phyloP scores from a whole-genome alignment of 164 flowering plant genomes.

The Magnolia kwangsiensis region DNA sequence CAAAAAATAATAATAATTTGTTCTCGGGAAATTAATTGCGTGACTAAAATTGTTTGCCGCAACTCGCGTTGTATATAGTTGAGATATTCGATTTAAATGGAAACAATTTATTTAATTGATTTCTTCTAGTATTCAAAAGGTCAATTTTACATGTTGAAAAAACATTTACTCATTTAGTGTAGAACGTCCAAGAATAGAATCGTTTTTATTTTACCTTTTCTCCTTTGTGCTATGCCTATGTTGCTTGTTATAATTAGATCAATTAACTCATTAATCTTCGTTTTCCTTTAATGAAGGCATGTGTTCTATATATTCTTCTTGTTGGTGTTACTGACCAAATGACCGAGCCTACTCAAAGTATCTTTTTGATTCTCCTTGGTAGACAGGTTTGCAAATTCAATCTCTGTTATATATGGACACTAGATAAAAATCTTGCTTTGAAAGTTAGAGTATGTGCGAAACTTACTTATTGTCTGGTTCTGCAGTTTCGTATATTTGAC shows the following conservation, averaged over 20 bases:
- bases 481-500: slow-evolving; percentile 2
- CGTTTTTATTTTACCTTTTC: no score
- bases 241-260: neutral
- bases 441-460: neutral
- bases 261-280: neutral
- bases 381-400: slow-evolving; percentile 53
- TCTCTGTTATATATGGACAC: neutral
- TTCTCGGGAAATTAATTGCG: no score
- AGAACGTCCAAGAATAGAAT: no score
- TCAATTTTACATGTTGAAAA: no score
- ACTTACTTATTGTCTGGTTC: neutral
- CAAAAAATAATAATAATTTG: no score
- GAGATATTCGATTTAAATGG: no score
- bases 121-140: no score
- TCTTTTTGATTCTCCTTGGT: slow-evolving; percentile 70
- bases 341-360: slow-evolving; percentile 89
- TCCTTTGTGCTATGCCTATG: neutral
- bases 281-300: slow-evolving; percentile 60
- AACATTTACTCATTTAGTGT: no score
- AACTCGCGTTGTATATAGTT: no score
- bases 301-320: slow-evolving; percentile 83
- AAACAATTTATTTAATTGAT: no score
- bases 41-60: no score
- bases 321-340: slow-evolving; percentile 93
- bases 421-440: neutral